These are phyloP conservation scores for Talaromyces amestolkiae DNA, from an alignment of 2,329 filamentous ascomycete species.

Conservation along the genomic window DNA sequence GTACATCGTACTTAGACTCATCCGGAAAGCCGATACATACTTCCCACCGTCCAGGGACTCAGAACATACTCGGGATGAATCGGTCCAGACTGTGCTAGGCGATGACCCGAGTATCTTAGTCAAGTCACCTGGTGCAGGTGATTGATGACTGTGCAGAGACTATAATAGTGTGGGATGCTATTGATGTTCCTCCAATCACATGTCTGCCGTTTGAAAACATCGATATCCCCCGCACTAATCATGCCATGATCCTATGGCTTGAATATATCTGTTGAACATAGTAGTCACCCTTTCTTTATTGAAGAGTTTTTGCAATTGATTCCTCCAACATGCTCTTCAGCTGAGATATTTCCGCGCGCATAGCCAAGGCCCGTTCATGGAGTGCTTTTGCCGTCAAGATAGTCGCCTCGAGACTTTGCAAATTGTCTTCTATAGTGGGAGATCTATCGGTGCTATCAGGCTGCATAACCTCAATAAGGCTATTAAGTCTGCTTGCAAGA, in stretches of 20 bases:
- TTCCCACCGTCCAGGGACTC: not conserved
- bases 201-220: not conserved
- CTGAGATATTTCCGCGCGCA: conserved; percentile 1
- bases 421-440: not conserved
- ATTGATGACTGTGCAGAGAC: not conserved
- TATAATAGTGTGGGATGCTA: conserved; percentile 2
- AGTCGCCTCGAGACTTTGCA: not conserved
- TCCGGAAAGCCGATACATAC: not conserved
- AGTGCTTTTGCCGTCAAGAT: not conserved
- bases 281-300: not conserved
- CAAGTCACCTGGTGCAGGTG: not conserved
- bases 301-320: not conserved
- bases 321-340: conserved; percentile 5
- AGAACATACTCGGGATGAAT: not conserved
- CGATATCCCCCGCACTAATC: conserved; percentile 4
- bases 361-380: conserved; percentile 1
- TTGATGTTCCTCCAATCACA: conserved; percentile 10
- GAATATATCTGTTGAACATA: not conserved
- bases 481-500: not conserved
- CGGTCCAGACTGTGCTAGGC: conserved; percentile 5
- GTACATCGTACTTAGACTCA: not conserved
- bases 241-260: not conserved
- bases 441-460: not conserved
- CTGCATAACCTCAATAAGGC: not conserved
- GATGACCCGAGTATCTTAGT: not conserved